These are phyloP conservation scores for Tripterygium wilfordii DNA, from an alignment of 177 flowering plant genomes.

Conservation along the genomic window DNA sequence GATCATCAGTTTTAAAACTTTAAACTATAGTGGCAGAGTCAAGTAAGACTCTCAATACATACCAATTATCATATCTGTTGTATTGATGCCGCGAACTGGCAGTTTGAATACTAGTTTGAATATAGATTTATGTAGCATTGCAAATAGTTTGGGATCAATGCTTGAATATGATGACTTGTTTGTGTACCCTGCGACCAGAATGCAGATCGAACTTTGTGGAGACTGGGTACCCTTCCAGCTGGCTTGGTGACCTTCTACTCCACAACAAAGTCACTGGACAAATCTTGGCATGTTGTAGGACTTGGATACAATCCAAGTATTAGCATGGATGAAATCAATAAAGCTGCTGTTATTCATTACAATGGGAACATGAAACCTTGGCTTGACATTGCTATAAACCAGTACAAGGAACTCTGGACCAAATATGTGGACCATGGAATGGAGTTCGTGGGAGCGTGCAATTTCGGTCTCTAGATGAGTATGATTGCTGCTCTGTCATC, in stretches of 20 bases:
- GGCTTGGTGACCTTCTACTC: slow-evolving; percentile 70
- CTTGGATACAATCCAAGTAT: slow-evolving; percentile 78
- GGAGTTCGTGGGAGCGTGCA: slow-evolving; percentile 81
- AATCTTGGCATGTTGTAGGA: slow-evolving; percentile 83
- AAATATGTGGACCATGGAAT: slow-evolving; percentile 69
- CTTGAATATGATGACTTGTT: too few species aligned
- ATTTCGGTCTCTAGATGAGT: slow-evolving; percentile 61
- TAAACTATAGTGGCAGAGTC: too few species aligned
- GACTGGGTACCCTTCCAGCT: slow-evolving; percentile 59
- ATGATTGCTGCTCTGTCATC: not conserved
- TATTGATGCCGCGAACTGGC: too few species aligned
- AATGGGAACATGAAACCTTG: slow-evolving; percentile 87
- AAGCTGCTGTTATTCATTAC: slow-evolving; percentile 75
- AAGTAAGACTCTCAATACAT: too few species aligned
- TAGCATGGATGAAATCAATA: slow-evolving; percentile 70
- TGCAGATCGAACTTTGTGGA: slow-evolving; percentile 58
- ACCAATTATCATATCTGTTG: too few species aligned
- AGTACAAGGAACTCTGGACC: slow-evolving; percentile 63
- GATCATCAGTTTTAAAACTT: too few species aligned
- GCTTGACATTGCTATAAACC: slow-evolving; percentile 84
- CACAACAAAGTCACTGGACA: slow-evolving; percentile 65
- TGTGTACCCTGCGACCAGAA: slow-evolving; percentile 33
- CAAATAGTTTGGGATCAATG: too few species aligned
- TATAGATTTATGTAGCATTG: too few species aligned
- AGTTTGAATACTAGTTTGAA: too few species aligned